Conservation (phyloP, 495 filamentous ascomycete species). For the Annulohypoxylon maeteangense region DNA sequence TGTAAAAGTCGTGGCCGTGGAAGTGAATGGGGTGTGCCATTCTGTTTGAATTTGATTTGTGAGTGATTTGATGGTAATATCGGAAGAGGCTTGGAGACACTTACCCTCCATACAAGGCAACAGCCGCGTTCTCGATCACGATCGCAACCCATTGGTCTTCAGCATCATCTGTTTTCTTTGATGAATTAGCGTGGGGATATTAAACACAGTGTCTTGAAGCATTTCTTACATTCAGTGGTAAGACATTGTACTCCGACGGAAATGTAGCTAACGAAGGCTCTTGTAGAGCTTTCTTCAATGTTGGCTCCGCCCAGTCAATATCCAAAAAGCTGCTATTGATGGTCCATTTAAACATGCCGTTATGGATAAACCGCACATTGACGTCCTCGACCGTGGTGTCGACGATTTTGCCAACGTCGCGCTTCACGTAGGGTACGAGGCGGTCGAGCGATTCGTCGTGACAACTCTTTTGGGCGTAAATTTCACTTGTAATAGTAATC, state of each 20-base stretch:
- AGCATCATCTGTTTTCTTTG: conserved; percentile 1
- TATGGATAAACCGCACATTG: not conserved
- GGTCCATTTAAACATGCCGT: not conserved
- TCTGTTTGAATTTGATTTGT: not conserved
- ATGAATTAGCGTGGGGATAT: not conserved
- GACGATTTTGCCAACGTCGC: not conserved
- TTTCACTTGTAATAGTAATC: not conserved
- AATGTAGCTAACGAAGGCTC: not conserved
- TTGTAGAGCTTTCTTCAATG: not conserved
- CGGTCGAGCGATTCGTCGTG: not conserved
- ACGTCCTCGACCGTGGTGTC: conserved; percentile 1
- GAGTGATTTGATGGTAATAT: not conserved
- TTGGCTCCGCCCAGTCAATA: conserved; percentile 2
- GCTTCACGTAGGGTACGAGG: not conserved
- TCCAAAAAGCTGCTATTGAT: conserved; percentile 1
- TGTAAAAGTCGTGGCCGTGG: conserved; percentile 6
- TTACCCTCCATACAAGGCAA: conserved; percentile 2
- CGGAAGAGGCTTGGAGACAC: not conserved
- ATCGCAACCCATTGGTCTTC: not conserved
- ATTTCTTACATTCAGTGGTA: not conserved
- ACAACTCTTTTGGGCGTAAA: not conserved
- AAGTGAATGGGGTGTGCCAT: conserved; percentile 5
- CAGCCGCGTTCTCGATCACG: conserved; percentile 4
- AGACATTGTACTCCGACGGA: not conserved
- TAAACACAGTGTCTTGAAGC: not conserved